Base-by-base conservation (phyloP, 192 early-diverging fungal genomes). In the Gaertneriomyces semiglobifer region DNA sequence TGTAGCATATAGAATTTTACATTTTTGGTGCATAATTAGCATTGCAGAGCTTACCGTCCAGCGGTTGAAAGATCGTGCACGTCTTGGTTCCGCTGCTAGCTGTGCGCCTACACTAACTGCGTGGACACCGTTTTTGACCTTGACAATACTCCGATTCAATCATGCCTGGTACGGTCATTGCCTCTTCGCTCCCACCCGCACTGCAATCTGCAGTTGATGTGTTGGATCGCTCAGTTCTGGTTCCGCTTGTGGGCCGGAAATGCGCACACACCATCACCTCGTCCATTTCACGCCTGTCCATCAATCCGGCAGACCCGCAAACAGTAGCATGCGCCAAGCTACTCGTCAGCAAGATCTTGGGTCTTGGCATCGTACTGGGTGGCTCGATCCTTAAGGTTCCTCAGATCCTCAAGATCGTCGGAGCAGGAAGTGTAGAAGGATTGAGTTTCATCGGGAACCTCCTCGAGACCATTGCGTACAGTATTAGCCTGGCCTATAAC, bases 361-460 rank as follows among this genome's bases (percentile, higher is more conserved):
- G 94, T 0, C 62, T 99, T 19, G 93, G 93, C n/a, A 94, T 99
- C 58, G 91, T 98, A n/a, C 65, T 88, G 5, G 93, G 91, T 46
- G 90, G 93, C n/a, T 87, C 90, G 42, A 86, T 98, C 44, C 85
- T 98, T 60, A 99, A 99, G 75, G 74, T 99, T 38, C 97, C 97
- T 7, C 95, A 99, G 78, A 95, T 99, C 41, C 71, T 92, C 71
- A 99, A 95, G 63, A 95, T 98, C 53, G 53, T 92, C 16, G 70
- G 72, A 19, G 78, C 86, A 44, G 60, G 76, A 54, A 91, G 89
- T 39, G 88, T 87, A 11, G 77, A 82, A 53, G 96, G 96, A 3
- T 81, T 99, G 54, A 93, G 90, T 8, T 78, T 95, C 61, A 71
- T 80, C 10, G 85, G 88, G 6, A 91, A 92, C 63, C 66, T 91